These are phyloP conservation scores for Saccharum hybrid DNA, from an alignment of 202 grass and related monocot genomes.

Conservation along the genomic window DNA sequence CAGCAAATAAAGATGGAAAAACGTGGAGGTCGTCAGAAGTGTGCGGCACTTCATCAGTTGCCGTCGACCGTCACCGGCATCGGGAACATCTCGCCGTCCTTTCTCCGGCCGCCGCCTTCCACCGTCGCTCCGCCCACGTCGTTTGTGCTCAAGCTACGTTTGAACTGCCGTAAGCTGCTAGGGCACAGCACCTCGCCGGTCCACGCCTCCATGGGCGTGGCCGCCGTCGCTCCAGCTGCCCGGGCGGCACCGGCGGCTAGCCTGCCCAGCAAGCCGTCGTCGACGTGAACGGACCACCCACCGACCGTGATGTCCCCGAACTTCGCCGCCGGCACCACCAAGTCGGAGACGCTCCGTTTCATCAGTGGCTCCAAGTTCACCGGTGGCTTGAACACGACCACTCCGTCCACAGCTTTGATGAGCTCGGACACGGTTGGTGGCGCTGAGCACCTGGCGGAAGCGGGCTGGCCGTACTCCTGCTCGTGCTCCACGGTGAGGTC, in stretches of 20 bases:
- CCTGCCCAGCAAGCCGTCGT: conserved; percentile 42
- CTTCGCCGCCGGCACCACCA: conserved; percentile 47
- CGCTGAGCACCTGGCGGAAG: conserved; percentile 5
- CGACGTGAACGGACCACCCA: conserved; percentile 39
- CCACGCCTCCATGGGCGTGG: conserved; percentile 54
- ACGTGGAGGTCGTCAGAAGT: background rate
- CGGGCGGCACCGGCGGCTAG: conserved; percentile 42
- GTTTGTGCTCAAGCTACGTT: conserved; percentile 43
- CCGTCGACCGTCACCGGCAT: conserved; percentile 57
- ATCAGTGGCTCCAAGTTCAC: conserved; percentile 56
- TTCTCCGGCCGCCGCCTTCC: conserved; percentile 41
- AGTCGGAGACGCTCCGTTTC: conserved; percentile 56
- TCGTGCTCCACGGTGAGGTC: conserved; percentile 76
- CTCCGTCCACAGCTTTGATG: conserved; percentile 46
- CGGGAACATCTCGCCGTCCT: conserved; percentile 42
- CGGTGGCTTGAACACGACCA: conserved; percentile 67
- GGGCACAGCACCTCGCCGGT: conserved; percentile 56
- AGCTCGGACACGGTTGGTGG: conserved; percentile 42
- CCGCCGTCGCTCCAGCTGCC: background rate
- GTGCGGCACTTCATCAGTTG: conserved; percentile 17
- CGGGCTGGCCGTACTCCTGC: conserved; percentile 35
- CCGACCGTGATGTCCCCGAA: conserved; percentile 27
- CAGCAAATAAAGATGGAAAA: conserved; percentile 27
- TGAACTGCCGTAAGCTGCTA: conserved; percentile 60
- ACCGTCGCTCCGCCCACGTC: conserved; percentile 47